These are phyloP conservation scores for Penicillium manginii DNA, from an alignment of 495 filamentous ascomycete genomes.

Conservation along the genomic window DNA sequence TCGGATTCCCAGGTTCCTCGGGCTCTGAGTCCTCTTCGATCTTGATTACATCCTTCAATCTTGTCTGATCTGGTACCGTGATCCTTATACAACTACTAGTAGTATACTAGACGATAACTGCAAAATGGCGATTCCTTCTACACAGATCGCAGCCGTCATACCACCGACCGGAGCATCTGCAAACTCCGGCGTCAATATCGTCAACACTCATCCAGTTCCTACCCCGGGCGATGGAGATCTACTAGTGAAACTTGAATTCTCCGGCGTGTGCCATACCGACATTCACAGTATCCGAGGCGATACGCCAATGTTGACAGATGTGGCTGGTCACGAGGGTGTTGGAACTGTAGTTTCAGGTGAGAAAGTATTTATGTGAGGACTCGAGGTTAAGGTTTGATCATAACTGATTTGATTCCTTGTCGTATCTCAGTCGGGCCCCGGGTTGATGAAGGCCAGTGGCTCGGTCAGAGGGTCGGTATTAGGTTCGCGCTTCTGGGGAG, in stretches of 20 bases:
- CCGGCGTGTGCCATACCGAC: slow-evolving; percentile 50
- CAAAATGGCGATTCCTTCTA: slow-evolving; percentile 33
- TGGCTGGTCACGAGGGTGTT: slow-evolving; percentile 50
- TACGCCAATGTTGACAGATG: slow-evolving; percentile 51
- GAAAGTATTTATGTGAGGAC: neutral
- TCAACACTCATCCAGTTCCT: slow-evolving; percentile 37
- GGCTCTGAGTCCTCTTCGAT: neutral
- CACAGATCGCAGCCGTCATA: slow-evolving; percentile 44
- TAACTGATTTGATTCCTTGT: neutral
- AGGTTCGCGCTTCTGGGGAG: slow-evolving; percentile 26
- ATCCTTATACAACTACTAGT: neutral
- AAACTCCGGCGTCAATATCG: slow-evolving; percentile 33
- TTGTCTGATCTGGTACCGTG: neutral
- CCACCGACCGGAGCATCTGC: slow-evolving; percentile 28
- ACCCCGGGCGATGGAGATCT: slow-evolving; percentile 38
- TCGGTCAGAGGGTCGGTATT: slow-evolving; percentile 42
- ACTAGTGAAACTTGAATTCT: slow-evolving; percentile 47
- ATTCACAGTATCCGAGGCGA: slow-evolving; percentile 49
- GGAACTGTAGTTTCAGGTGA: slow-evolving; percentile 43
- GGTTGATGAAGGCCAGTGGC: slow-evolving; percentile 36
- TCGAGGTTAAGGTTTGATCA: no score
- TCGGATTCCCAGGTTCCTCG: neutral
- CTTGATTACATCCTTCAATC: neutral
- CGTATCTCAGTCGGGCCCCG: slow-evolving; percentile 32
- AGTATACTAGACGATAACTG: neutral